phyloP scores from a whole-genome alignment of 2,329 filamentous ascomycete genomes.

The Fusarium illudens region DNA sequence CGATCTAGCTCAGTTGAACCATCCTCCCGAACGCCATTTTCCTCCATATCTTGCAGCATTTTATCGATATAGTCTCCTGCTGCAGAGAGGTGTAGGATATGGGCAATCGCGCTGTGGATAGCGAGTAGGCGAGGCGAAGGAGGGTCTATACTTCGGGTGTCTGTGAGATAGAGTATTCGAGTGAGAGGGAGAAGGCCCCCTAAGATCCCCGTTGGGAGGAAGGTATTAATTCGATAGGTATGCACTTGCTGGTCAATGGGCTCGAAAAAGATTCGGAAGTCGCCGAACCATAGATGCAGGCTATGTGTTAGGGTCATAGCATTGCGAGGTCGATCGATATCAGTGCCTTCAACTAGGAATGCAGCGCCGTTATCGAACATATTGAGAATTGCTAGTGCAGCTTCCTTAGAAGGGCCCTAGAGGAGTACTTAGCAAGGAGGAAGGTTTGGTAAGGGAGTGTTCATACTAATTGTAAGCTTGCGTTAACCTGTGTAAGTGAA shows the following conservation, averaged over 20 bases:
- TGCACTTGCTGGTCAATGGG: slow-evolving; percentile 39
- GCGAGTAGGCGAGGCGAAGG: slow-evolving; percentile 6
- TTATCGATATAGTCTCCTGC: slow-evolving; percentile 9
- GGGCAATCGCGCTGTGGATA: slow-evolving; percentile 5
- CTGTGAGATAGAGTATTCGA: slow-evolving; percentile 6
- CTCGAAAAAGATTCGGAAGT: slow-evolving; percentile 35
- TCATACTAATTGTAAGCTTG: not conserved
- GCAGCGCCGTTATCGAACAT: slow-evolving; percentile 52
- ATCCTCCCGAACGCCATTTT: slow-evolving; percentile 2
- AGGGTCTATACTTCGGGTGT: slow-evolving; percentile 1
- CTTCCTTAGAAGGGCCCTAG: slow-evolving; percentile 41
- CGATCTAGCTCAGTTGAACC: slow-evolving; percentile 4
- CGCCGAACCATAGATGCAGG: slow-evolving; percentile 28
- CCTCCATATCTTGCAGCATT: slow-evolving; percentile 1
- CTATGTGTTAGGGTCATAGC: slow-evolving; percentile 39
- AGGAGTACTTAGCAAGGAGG: not conserved
- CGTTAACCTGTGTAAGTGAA: not conserved
- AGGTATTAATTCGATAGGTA: slow-evolving; percentile 33
- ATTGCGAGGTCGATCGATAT: slow-evolving; percentile 53
- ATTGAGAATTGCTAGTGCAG: slow-evolving; percentile 49
- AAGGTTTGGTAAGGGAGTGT: not conserved
- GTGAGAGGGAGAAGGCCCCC: slow-evolving; percentile 1
- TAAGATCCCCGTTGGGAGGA: slow-evolving; percentile 1
- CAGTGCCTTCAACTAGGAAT: slow-evolving; percentile 48
- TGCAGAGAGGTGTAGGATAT: slow-evolving; percentile 13